Base-by-base conservation (phyloP, 2,329 filamentous ascomycete genomes). In the Coniochaeta ligniaria region DNA sequence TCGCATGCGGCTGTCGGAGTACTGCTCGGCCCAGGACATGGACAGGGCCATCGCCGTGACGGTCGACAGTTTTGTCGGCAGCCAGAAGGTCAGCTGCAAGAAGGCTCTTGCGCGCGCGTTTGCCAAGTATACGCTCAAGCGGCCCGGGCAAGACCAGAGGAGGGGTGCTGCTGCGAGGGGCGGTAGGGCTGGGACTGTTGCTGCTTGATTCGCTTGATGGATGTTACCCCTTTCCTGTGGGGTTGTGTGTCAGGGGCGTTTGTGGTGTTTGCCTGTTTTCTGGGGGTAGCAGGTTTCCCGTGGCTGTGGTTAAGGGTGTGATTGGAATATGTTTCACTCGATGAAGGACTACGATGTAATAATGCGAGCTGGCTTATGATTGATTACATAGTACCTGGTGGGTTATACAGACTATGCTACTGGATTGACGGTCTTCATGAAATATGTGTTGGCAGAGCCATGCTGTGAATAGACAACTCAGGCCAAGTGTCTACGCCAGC, bases 1-100 rank as follows among this genome's bases (percentile, higher is more conserved):
- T 75, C 94, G 96, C 71, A 99, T 99, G 95, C 89, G 95, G 16
- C 81, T 99, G n/a, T 95, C 91, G 0, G 95, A 99, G 66, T 98
- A 96, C 79, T 96, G 94, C 75, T 89, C 89, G 6, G 78, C 90
- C 1, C 85, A 90, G 62, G 95, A 99, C 71, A 96, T 99, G 68
- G 95, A 99, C 75, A 91, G 95, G 50, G 95, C 95, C 61, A 99
- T 99, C 70, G 92, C 93, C 16, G 95, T 99, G 7, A 96, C 95
- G 0, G 91, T 99, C 2, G 93, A 98, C 66, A 96, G 91, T 60
- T 99, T 99, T 71, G 91, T 99, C 50, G 91, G 90, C 63, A 96
- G 91, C 68, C 95, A 99, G 74, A 99, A 99, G 80, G 86, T 98
- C 69, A 96, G 91, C 78, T 95, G 91, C 78, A 99, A 98, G 83